Evolutionary conservation across 1,284 basidiomycete genomes (phyloP), one percentile per base, ranked within the genome.

Genomic region (Testicularia cyperi): DNA sequence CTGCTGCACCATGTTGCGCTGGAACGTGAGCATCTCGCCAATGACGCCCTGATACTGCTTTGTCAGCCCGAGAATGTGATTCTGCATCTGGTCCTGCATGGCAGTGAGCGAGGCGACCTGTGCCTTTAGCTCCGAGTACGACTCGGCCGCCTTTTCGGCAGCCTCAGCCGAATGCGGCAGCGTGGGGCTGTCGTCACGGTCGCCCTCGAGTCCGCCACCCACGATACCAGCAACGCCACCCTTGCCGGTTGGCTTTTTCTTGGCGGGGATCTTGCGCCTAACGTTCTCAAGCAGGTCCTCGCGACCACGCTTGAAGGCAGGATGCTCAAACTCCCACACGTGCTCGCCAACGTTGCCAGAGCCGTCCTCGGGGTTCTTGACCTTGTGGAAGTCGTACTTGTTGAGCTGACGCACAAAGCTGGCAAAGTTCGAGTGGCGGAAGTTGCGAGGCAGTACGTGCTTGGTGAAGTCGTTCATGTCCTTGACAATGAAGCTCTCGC

Each of bases 361-460:
- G 57, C 88, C 87, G 3, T 85, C 85, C 66, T 88, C 90, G 74
- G 89, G 89, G 30, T 74, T 73, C 66, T 79, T 78, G 49, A 86
- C 88, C 81, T 96, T 97, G 81, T 94, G 91, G 72, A 96, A 97
- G 72, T 95, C 92, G 75, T 97, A 97, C 80, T 96, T 97, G 83
- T 97, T 97, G 29, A 97, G 81, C 78, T 97, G 92, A 6, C 70
- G 44, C 5, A 76, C 74, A 44, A 76, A 77, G 33, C 65, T 66
- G 21, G 92, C 91, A 78, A 97, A 97, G 74, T 97, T 97, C 14
- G 89, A 92, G 77, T 97, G 92, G 72, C 95, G 90, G 83, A 96
- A 97, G 79, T 95, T 87, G 39, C 88, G 86, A 0, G 92, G 92
- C 37, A 96, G 82, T 68, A 96, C 89, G 37, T 86, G 85, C 75